Base-by-base conservation (phyloP, 108 stramenopile species). In the Cyclotella sp. region DNA sequence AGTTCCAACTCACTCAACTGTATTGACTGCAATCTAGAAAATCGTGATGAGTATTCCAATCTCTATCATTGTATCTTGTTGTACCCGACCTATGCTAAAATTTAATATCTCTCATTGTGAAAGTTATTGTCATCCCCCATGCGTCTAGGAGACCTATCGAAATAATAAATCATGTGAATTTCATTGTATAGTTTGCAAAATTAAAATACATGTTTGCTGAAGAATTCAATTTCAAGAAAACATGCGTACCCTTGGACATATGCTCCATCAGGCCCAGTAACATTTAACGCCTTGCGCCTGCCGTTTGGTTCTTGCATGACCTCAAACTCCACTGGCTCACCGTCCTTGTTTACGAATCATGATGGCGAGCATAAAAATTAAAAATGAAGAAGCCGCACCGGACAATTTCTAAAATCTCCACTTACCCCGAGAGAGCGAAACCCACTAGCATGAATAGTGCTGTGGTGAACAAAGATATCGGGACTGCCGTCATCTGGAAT, bases 261-360 rank as follows among this genome's bases (percentile, higher is more conserved):
- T 9, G 54, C 67, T 13, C 87, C 87, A 51, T 86, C 74, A n/a
- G 87, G 87, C 26, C 87, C 87, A 28, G 87, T 86, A 24, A 88
- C 87, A 42, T 79, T 75, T 21, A 75, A 51, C 1, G 87, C 87
- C 71, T 70, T 83, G 18, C 39, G 53, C 63, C 80, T 79, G 40
- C 89, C 88, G 46, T 76, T 84, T 43, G 69, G 68, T 46, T 88
- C 84, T 46, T 65, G 42, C 54, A 83, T 45, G 7, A 90, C 75
- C 49, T 86, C 74, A 60, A 85, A 92, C 63, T 92, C 91, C 7
- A 89, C 89, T 8, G 51, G 5, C 45, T 89, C 89, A 26, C 85
- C 85, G 47, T 86, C 86, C 82, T 70, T 39, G 57, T n/a, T 26
- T 1, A 63, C 30, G 15, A 13, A 15, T 6, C 39, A 34, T 41